phyloP scores from a whole-genome alignment of 2,329 filamentous ascomycete species.

The Endothia cerciana region DNA sequence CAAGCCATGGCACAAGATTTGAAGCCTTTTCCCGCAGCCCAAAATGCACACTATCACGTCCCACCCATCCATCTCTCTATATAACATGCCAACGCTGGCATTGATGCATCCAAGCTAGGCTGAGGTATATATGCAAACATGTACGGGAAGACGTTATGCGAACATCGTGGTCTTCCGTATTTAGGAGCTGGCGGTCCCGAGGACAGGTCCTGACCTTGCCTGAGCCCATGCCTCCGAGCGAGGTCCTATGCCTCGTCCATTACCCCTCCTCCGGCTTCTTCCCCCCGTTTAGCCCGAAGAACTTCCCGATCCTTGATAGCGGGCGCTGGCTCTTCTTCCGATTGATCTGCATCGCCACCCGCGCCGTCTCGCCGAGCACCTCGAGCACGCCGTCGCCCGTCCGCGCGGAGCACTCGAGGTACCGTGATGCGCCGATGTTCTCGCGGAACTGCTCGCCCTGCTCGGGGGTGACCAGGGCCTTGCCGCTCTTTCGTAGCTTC shows the following conservation, averaged over 20 bases:
- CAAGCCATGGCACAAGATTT: background rate
- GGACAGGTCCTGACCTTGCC: background rate
- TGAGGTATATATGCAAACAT: background rate
- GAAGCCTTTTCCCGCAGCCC: background rate
- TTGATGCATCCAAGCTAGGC: background rate
- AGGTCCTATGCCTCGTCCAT: background rate
- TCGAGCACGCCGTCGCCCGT: slow-evolving; percentile 29
- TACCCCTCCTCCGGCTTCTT: background rate
- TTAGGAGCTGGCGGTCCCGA: background rate
- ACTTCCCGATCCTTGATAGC: slow-evolving; percentile 29
- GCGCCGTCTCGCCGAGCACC: slow-evolving; percentile 26
- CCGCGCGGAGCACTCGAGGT: slow-evolving; percentile 29
- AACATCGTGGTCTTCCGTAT: background rate
- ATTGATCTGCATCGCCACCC: slow-evolving; percentile 24
- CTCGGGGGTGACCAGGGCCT: slow-evolving; percentile 23
- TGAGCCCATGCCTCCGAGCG: background rate
- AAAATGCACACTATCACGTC: background rate
- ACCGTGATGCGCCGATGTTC: slow-evolving; percentile 28
- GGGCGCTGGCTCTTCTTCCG: slow-evolving; percentile 20
- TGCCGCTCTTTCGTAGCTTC: slow-evolving; percentile 27
- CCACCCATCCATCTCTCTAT: background rate
- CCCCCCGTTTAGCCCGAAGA: slow-evolving; percentile 20
- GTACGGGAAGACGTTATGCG: background rate
- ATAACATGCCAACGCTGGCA: background rate
- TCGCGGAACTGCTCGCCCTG: slow-evolving; percentile 29